These are phyloP conservation scores for Penicillium egyptiacum DNA, from an alignment of 495 filamentous ascomycete species.

Conservation along the genomic window DNA sequence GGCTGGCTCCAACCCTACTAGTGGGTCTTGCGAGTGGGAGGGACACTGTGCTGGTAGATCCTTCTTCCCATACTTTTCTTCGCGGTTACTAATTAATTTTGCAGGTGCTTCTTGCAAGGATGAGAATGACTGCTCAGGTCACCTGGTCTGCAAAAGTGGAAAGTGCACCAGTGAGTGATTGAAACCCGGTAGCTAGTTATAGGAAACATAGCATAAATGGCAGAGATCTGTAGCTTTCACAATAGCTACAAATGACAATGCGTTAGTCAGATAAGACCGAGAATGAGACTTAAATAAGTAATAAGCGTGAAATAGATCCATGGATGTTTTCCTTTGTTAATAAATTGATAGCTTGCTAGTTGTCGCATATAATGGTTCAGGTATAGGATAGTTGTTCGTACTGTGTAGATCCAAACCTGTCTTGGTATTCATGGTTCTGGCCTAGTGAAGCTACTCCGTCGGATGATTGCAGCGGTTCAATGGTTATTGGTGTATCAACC, in stretches of 20 bases:
- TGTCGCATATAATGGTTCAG: no score
- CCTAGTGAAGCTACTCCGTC: no score
- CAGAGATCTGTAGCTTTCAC: background rate
- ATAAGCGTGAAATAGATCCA: no score
- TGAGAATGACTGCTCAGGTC: slow-evolving; percentile 22
- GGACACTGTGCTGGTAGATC: slow-evolving; percentile 25
- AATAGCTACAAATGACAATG: background rate
- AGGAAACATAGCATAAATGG: background rate
- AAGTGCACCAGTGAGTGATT: slow-evolving; percentile 19
- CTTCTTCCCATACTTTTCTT: background rate
- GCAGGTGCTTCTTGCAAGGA: slow-evolving; percentile 24
- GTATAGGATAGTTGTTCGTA: no score
- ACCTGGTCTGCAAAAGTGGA: slow-evolving; percentile 19
- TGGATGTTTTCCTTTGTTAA: no score
- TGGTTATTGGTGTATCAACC: no score
- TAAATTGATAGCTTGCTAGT: no score
- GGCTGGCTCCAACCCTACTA: background rate
- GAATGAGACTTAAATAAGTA: no score
- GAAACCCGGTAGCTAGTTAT: background rate
- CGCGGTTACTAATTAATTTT: background rate
- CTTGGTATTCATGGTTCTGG: no score
- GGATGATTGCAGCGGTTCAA: no score
- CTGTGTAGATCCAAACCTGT: no score
- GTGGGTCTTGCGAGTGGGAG: slow-evolving; percentile 18
- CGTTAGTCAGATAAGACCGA: background rate